Conservation (phyloP, 139 green algal genomes). For the Zygnema cylindricum region DNA sequence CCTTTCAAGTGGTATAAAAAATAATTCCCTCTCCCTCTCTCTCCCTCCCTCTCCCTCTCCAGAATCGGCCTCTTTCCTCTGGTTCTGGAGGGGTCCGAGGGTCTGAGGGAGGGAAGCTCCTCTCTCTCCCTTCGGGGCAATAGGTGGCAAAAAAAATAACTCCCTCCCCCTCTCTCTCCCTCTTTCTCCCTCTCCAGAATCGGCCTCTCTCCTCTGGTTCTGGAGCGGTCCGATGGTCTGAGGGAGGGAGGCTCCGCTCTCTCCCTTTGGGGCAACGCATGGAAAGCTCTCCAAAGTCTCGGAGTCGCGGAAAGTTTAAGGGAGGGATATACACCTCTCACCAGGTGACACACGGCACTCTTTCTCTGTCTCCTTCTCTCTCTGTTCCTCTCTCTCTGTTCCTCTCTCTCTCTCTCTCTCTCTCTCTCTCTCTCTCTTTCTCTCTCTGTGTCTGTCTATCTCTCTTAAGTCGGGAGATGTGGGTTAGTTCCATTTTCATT, state of each 20-base stretch:
- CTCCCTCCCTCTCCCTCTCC: neutral
- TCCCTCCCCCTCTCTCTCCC: neutral
- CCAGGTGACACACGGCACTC: neutral
- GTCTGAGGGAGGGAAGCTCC: constrained; percentile 16
- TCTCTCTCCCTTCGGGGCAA: constrained; percentile 42
- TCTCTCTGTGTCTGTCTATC: too few species aligned
- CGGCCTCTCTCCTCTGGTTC: constrained; percentile 24
- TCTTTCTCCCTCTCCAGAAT: constrained; percentile 1
- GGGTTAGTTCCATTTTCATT: too few species aligned
- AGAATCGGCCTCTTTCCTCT: constrained; percentile 30
- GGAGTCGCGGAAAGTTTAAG: constrained; percentile 37
- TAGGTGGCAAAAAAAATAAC: constrained; percentile 16
- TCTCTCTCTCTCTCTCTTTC: too few species aligned
- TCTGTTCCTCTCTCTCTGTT: neutral
- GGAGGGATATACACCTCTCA: constrained; percentile 11
- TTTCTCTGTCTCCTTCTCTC: neutral
- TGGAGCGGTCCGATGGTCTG: constrained; percentile 38
- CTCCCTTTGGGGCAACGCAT: constrained; percentile 45
- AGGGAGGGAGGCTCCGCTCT: constrained; percentile 25
- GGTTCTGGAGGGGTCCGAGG: constrained; percentile 44
- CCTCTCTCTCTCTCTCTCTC: neutral
- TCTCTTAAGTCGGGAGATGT: too few species aligned
- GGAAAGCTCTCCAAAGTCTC: constrained; percentile 40
- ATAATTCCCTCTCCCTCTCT: too few species aligned
- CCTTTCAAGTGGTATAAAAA: neutral